A percentile compares a stretch with the other conserved stretches of the same genome.
phyloP scores from a whole-genome alignment of 257 asterid species.

The Lycium barbarum region DNA sequence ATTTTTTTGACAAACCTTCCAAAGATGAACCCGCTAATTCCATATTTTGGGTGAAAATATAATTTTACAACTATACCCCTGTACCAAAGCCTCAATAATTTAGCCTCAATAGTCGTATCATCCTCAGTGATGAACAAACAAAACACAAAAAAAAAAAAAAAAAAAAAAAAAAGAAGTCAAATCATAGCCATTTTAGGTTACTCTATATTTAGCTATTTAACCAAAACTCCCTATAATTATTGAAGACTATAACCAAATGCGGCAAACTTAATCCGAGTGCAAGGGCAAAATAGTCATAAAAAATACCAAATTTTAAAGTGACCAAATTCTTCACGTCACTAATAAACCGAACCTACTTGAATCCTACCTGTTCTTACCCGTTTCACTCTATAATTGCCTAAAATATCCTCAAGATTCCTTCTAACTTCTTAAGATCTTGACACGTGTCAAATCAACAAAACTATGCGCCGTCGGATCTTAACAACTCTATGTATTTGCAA shows the following conservation, averaged over 20 bases:
- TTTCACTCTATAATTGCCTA: not conserved
- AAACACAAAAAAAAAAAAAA: no score
- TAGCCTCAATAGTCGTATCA: not conserved
- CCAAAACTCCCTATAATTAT: not conserved
- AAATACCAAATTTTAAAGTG: not conserved
- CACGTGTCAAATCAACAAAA: not conserved
- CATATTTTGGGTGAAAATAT: not conserved
- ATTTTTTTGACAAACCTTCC: not conserved
- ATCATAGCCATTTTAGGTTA: not conserved
- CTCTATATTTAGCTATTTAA: not conserved
- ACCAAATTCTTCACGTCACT: constrained; percentile 30
- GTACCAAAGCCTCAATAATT: not conserved
- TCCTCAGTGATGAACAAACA: no score
- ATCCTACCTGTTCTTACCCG: not conserved
- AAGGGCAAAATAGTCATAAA: constrained; percentile 17
- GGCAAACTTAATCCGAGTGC: not conserved
- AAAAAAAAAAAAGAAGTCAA: no score
- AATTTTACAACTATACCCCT: not conserved
- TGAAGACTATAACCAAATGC: not conserved
- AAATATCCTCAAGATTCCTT: not conserved
- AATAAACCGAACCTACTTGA: not conserved
- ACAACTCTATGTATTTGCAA: accelerated
- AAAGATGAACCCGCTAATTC: not conserved
- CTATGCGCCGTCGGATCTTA: not conserved
- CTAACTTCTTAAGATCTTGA: not conserved